A percentile compares a stretch with the other conserved stretches of the same genome.
These are phyloP conservation scores for Clitopilus hobsonii DNA, from an alignment of 768 basidiomycete species.

Conservation along the genomic window DNA sequence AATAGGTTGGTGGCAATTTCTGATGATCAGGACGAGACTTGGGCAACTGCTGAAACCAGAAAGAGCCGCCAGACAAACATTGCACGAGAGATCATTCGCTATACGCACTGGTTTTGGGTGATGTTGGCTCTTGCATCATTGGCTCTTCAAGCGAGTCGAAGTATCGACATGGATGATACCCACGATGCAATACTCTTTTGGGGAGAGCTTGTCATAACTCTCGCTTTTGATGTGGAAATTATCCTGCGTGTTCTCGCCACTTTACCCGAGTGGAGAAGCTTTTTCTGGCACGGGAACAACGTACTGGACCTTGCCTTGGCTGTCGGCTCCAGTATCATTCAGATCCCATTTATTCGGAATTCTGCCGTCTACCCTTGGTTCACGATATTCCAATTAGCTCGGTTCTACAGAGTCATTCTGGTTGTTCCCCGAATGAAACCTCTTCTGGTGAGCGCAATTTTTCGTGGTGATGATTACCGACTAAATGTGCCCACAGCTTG, in stretches of 20 bases:
- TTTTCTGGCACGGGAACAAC: slow-evolving; percentile 64
- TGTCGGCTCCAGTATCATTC: slow-evolving; percentile 70
- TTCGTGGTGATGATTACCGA: slow-evolving; percentile 1
- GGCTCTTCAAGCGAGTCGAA: slow-evolving; percentile 65
- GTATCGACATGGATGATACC: slow-evolving; percentile 38
- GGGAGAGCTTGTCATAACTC: slow-evolving; percentile 72
- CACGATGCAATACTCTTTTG: slow-evolving; percentile 51
- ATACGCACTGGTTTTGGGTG: slow-evolving; percentile 72
- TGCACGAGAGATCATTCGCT: slow-evolving; percentile 50
- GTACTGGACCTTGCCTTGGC: slow-evolving; percentile 76
- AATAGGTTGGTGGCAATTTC: slow-evolving; percentile 29
- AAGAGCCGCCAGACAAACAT: slow-evolving; percentile 37
- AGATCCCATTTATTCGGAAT: slow-evolving; percentile 71
- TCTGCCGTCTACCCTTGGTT: slow-evolving; percentile 81
- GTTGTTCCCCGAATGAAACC: slow-evolving; percentile 89
- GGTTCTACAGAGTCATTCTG: slow-evolving; percentile 91
- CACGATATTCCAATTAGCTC: slow-evolving; percentile 76
- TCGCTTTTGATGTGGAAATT: slow-evolving; percentile 89
- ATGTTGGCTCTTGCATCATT: slow-evolving; percentile 68
- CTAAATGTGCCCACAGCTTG: slow-evolving; percentile 42
- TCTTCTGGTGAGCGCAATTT: slow-evolving; percentile 55
- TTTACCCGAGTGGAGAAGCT: slow-evolving; percentile 79
- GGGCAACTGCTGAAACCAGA: slow-evolving; percentile 45
- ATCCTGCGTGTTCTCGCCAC: slow-evolving; percentile 63
- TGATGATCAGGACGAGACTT: slow-evolving; percentile 63